phyloP scores from a whole-genome alignment of 805 yeast species.

The Monosporozyma aerobia region DNA sequence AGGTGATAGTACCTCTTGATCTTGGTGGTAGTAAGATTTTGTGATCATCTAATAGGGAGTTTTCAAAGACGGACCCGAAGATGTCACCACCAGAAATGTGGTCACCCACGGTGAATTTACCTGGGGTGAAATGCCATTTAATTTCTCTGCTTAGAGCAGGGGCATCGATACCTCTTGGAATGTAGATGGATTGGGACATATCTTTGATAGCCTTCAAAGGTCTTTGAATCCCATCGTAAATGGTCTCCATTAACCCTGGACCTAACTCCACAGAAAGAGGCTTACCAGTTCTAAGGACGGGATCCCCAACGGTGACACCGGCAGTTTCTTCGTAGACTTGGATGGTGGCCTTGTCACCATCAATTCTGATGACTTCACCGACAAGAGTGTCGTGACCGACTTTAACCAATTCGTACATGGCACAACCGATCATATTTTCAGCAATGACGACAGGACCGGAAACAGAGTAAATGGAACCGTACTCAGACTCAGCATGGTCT shows the following conservation, averaged over 20 bases:
- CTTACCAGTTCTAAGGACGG: slow-evolving; percentile 95
- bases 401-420: slow-evolving; percentile 97
- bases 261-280: slow-evolving; percentile 99
- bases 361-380: slow-evolving; percentile 97
- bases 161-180: slow-evolving; percentile 97
- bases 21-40: slow-evolving; percentile 94
- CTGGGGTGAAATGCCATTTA: slow-evolving; percentile 83
- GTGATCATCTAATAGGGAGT: slow-evolving; percentile 86
- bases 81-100: slow-evolving; percentile 98
- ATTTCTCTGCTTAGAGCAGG: slow-evolving; percentile 84
- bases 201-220: slow-evolving; percentile 92
- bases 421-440: slow-evolving; percentile 98
- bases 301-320: slow-evolving; percentile 98
- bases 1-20: slow-evolving; percentile 93
- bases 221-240: slow-evolving; percentile 98
- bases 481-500: slow-evolving; percentile 62
- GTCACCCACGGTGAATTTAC: slow-evolving; percentile 70
- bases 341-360: slow-evolving; percentile 92
- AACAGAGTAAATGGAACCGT: slow-evolving; percentile 86
- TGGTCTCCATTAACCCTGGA: slow-evolving; percentile 98
- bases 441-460: slow-evolving; percentile 98
- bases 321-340: slow-evolving; percentile 99
- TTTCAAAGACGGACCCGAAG: slow-evolving; percentile 87
- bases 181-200: slow-evolving; percentile 80
- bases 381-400: slow-evolving; percentile 96